Base-by-base conservation (phyloP, 371 early-diverging fungal genomes). In the Lichtheimia hyalospora region DNA sequence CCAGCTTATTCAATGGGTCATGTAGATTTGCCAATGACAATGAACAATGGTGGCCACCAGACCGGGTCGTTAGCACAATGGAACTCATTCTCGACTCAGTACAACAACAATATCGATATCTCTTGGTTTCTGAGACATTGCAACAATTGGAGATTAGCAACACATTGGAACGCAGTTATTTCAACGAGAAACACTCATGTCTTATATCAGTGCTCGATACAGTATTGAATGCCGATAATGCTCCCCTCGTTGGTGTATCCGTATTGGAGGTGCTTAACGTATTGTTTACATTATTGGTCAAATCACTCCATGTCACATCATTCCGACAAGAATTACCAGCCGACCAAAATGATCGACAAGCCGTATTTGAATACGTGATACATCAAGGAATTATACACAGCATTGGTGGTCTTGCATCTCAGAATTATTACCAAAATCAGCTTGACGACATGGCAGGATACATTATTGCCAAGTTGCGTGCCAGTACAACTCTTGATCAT, bases 391-490 rank as follows among this genome's bases (percentile, higher is more conserved):
- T 90, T 23, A 62, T 82, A 23, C 72, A 78, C 25, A 75, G 84
- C 53, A 77, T 91, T 54, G 85, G 84, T 52, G 89, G 91, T 0
- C 79, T 96, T 42, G 92, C 89, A 5, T 85, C 83, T 7, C 88
- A 92, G 51, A 84, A 90, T 15, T 92, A 91, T 54, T 96, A 96
- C 68, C 78, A 87, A 13, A 89, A 89, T 63, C 96, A 95, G 69
- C 69, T 90, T 20, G 85, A 86, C 48, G 94, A 96, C 66, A 89
- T 96, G 61, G 70, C 90, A 14, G 77, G 84, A 1, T 90, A 86
- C 60, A 66, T 96, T 3, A 80, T 91, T 40, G 81, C 87, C 63
- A 84, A 88, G 52, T 64, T 91, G 5, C 68, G 81, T 27, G 59
- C 84, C 5, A 71, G 68, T 15, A 63, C 71, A 5, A 57, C 66